Percentiles rank a stretch among this genome's conserved stretches.
Evolutionary conservation across 2,329 filamentous ascomycete genomes (phyloP).

Genomic region (Fusarium penzigii): DNA sequence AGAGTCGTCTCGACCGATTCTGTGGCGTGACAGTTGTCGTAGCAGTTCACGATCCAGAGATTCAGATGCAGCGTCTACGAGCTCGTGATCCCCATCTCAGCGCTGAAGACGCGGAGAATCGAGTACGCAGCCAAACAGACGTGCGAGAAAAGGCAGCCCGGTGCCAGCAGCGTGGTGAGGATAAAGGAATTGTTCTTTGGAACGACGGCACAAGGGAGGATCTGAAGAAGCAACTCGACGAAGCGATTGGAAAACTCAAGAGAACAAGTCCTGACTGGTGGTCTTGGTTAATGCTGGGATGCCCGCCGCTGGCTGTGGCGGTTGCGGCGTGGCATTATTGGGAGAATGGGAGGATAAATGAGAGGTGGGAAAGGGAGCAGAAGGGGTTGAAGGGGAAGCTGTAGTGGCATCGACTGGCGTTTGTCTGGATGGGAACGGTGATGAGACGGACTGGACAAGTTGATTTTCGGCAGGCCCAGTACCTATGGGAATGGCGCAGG

Average conservation of each 20-base stretch:
- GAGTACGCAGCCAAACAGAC: conserved; percentile 84
- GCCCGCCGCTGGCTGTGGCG: conserved; percentile 72
- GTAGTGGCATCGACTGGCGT: background rate
- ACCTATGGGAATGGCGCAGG: background rate
- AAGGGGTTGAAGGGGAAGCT: conserved; percentile 42
- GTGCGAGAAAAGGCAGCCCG: conserved; percentile 80
- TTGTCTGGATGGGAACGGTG: background rate
- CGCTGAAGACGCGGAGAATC: conserved; percentile 82
- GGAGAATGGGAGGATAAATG: conserved; percentile 70
- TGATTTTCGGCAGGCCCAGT: too few relatives aligned
- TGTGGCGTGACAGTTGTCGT: conserved; percentile 88
- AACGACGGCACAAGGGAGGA: conserved; percentile 79
- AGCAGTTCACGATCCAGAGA: conserved; percentile 73
- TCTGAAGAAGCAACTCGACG: conserved; percentile 65
- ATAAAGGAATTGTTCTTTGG: conserved; percentile 80
- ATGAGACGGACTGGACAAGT: background rate
- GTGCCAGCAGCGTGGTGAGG: conserved; percentile 64
- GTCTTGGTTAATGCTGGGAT: conserved; percentile 69
- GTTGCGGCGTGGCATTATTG: conserved; percentile 72
- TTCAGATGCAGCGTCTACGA: conserved; percentile 80
- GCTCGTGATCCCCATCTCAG: conserved; percentile 76
- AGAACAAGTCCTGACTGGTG: conserved; percentile 76
- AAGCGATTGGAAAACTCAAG: conserved; percentile 64
- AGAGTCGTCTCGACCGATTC: conserved; percentile 80
- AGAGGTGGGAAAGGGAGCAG: conserved; percentile 71